Conservation (phyloP, 2,329 filamentous ascomycete genomes). For the Chaetomium globosum region DNA sequence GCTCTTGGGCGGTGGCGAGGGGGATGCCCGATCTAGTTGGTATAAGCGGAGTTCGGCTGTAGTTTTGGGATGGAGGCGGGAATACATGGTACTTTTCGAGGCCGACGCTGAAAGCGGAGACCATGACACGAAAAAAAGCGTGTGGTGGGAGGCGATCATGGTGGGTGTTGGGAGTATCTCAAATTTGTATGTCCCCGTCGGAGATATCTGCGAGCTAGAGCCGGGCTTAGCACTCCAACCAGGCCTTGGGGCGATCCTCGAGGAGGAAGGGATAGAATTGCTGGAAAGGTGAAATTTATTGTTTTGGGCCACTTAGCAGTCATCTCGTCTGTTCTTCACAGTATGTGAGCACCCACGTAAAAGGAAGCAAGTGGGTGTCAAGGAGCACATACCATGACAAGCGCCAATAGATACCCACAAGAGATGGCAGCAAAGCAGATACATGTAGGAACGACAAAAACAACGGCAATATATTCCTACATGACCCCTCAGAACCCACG, state of each 20-base stretch:
- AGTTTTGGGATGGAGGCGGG: constrained; percentile 3
- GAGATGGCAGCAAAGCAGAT: background rate
- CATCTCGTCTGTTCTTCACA: background rate
- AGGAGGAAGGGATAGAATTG: constrained; percentile 12
- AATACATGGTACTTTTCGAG: background rate
- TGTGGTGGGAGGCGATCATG: constrained; percentile 13
- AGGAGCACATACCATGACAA: background rate
- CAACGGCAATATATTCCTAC: constrained; percentile 38
- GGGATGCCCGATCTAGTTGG: background rate
- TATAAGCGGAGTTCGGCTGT: constrained; percentile 8
- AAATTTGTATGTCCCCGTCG: constrained; percentile 29
- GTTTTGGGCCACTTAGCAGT: background rate
- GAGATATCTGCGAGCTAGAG: constrained; percentile 29
- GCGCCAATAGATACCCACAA: background rate
- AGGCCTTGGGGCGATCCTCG: background rate
- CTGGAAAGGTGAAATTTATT: background rate
- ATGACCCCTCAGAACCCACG: constrained; percentile 28
- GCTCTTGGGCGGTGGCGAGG: background rate
- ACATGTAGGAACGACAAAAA: constrained; percentile 21
- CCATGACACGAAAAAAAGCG: background rate
- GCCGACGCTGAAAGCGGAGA: background rate
- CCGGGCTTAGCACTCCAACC: background rate
- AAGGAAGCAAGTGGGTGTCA: background rate
- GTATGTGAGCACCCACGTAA: background rate
- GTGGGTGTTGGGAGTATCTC: constrained; percentile 27